Conservation (phyloP, 2,329 filamentous ascomycete genomes). For the Talaromyces rugulosus region DNA sequence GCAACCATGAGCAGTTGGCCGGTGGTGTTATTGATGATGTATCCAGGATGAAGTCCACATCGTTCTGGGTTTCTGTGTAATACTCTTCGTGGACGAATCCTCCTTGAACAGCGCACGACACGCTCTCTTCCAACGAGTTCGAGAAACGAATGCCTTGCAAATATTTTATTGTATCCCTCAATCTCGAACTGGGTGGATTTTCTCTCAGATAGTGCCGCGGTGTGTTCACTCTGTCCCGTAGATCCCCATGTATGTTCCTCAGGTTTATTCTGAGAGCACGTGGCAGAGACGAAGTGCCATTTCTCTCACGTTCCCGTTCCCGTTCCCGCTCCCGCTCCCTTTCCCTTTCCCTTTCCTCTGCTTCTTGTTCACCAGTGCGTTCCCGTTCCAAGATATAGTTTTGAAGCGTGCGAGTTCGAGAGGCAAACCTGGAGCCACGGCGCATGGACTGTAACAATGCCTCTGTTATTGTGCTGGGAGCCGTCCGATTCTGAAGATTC, state of each 20-base stretch:
- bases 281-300: conserved; percentile 15
- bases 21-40: conserved; percentile 48
- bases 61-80: conserved; percentile 41
- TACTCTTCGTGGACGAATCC: conserved; percentile 52
- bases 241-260: conserved; percentile 28
- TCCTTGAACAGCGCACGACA: conserved; percentile 50
- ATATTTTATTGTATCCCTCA: conserved; percentile 60
- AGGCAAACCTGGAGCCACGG: conserved; percentile 33
- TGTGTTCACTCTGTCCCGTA: conserved; percentile 32
- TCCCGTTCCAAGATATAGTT: conserved; percentile 36
- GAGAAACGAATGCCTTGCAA: conserved; percentile 55
- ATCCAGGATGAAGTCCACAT: conserved; percentile 57
- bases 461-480: conserved; percentile 21
- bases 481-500: conserved; percentile 13
- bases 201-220: conserved; percentile 33
- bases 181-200: conserved; percentile 30
- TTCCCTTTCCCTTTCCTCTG: conserved; percentile 15
- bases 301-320: conserved; percentile 20
- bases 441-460: conserved; percentile 38
- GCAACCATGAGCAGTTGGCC: conserved; percentile 57
- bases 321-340: conserved; percentile 10
- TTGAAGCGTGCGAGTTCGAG: conserved; percentile 35
- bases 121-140: conserved; percentile 50
- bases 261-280: conserved; percentile 30
- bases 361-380: conserved; percentile 17